A percentile compares a stretch with the other conserved stretches of the same genome.
phyloP scores from a whole-genome alignment of 768 basidiomycete genomes.

The Punctularia strigosozonata region DNA sequence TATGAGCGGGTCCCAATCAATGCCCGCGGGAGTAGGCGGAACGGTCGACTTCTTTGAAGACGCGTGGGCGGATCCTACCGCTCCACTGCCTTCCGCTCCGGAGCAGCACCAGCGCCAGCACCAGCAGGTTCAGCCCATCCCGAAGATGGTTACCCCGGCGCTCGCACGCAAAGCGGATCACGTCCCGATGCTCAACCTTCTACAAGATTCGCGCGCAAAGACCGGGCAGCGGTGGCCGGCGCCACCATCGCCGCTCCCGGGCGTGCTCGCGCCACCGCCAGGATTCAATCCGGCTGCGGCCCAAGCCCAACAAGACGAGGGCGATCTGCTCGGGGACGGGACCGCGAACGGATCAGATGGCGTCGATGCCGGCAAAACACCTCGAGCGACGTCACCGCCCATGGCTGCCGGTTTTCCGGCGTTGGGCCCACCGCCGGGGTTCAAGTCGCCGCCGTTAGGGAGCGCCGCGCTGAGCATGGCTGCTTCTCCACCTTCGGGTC shows the following conservation, averaged over 20 bases:
- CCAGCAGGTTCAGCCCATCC: too few species aligned
- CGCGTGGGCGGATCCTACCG: too few species aligned
- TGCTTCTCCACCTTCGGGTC: not conserved
- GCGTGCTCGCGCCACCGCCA: slow-evolving; percentile 5
- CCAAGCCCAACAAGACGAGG: slow-evolving; percentile 2
- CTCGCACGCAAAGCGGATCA: too few species aligned
- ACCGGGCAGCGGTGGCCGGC: slow-evolving; percentile 9
- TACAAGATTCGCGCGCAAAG: too few species aligned
- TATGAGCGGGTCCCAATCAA: too few species aligned
- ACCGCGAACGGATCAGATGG: not conserved
- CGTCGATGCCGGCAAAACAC: not conserved
- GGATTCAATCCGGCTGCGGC: not conserved
- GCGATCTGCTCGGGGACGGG: slow-evolving; percentile 5
- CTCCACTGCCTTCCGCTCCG: too few species aligned
- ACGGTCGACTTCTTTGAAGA: too few species aligned
- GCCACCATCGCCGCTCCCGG: slow-evolving; percentile 5
- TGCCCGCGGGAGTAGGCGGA: too few species aligned
- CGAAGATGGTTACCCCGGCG: too few species aligned
- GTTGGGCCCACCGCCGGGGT: not conserved
- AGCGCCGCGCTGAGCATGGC: not conserved
- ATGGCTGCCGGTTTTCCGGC: not conserved
- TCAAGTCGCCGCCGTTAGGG: not conserved
- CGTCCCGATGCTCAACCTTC: too few species aligned
- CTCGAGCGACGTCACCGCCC: not conserved
- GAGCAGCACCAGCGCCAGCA: too few species aligned